Evolutionary conservation across 2,329 filamentous ascomycete species (phyloP), one percentile per base, ranked within the genome.

Genomic region (Plectosphaerella cucumerina): DNA sequence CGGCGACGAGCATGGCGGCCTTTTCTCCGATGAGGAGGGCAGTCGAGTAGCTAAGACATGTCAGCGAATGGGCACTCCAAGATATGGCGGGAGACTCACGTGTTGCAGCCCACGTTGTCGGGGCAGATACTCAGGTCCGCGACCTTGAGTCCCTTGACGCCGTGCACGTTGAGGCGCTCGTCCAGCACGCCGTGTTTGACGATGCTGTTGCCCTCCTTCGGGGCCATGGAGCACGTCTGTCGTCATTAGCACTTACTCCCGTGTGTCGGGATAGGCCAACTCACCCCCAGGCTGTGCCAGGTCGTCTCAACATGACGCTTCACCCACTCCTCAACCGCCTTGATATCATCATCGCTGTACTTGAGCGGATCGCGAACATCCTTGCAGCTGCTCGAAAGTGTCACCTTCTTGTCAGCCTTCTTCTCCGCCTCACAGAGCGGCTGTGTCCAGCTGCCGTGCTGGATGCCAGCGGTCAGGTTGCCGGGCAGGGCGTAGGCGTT

Each of bases 151-250:
- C 85, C 84, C 74, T 89, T 79, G 57, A 90, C 86, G 48, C 86
- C 87, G 63, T 90, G 85, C 3, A 91, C 87, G 58, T 90, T 90
- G 50, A 91, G 77, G 53, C 87, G 81, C 68, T 89, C 86, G 62
- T 91, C 87, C 35, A 91, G 70, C 1, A 91, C 87, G 53, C 87
- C 87, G 61, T 90, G 86, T 72, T 87, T 89, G 66, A 91, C 87
- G 61, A 92, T 89, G 60, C 80, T 85, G 73, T 90, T 92, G 53
- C 89, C 88, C 61, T 90, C 80, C 53, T 71, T 78, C 5, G 88
- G 88, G 0, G 86, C 87, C 86, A 91, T 91, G 48, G 84, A 88
- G 71, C 86, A 90, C 1, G 87, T 90, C 69, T 73, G 22, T 20
- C 1, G 6, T 41, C 12, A 8, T 54, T 18, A 53, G 43, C 11